Conservation (phyloP, 768 basidiomycete species). For the Phaffia tasmanica region DNA sequence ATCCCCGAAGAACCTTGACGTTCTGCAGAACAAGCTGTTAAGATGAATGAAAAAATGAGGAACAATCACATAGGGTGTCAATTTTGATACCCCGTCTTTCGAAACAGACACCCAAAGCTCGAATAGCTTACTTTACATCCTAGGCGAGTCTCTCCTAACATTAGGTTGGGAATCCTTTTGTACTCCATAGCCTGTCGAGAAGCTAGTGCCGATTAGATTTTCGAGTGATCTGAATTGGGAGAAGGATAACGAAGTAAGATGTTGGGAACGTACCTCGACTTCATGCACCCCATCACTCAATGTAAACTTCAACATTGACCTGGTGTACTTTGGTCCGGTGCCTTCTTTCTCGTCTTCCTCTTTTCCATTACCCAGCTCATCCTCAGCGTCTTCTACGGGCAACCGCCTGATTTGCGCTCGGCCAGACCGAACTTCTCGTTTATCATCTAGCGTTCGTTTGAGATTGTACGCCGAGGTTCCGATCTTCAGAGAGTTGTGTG, state of each 20-base stretch:
- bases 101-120: not conserved
- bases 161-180: constrained; percentile 11
- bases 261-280: constrained; percentile 2
- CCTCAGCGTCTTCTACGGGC: constrained; percentile 12
- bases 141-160: constrained; percentile 16
- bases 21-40: constrained; percentile 16
- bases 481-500: constrained; percentile 2
- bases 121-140: constrained; percentile 13
- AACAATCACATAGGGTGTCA: not conserved
- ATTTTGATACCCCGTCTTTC: not conserved
- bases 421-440: constrained; percentile 17
- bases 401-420: constrained; percentile 16
- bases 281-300: constrained; percentile 15
- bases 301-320: constrained; percentile 24
- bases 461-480: constrained; percentile 21
- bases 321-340: constrained; percentile 6
- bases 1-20: constrained; percentile 17
- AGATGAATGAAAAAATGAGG: not conserved
- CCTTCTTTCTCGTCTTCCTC: constrained; percentile 8
- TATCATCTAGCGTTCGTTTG: constrained; percentile 9
- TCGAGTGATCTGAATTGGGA: not conserved
- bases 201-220: not conserved
- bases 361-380: too few species aligned
- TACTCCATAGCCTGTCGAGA: constrained; percentile 25
- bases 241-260: not conserved